Evolutionary conservation across 106 monocot species (phyloP).

Genomic region (Dioscorea alata): DNA sequence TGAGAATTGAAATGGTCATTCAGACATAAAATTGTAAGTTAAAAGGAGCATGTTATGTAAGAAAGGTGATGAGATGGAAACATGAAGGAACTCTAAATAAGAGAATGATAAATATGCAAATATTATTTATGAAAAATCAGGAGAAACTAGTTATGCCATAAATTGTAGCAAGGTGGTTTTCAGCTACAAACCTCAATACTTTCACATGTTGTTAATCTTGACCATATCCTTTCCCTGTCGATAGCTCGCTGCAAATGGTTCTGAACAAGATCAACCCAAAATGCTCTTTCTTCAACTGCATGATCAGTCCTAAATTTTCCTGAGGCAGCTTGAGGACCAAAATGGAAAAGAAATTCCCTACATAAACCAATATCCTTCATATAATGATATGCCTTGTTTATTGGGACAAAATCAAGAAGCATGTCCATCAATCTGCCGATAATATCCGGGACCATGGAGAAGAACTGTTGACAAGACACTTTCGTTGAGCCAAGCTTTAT

Average conservation of each 20-base stretch:
- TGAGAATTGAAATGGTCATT: too few species aligned
- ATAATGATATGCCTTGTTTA: conserved; percentile 63
- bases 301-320: conserved; percentile 39
- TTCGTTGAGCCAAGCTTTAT: conserved; percentile 80
- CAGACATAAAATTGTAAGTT: too few species aligned
- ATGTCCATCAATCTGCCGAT: conserved; percentile 87
- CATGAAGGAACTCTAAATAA: too few species aligned
- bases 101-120: too few species aligned
- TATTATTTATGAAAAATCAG: too few species aligned
- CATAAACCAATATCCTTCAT: conserved; percentile 76
- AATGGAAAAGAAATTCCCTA: conserved; percentile 89
- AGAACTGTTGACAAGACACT: conserved; percentile 78
- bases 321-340: conserved; percentile 81
- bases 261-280: conserved; percentile 91
- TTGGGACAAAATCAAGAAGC: conserved; percentile 84
- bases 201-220: conserved; percentile 95
- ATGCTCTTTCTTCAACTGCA: conserved; percentile 68
- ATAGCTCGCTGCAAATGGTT: conserved; percentile 69
- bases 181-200: conserved; percentile 80
- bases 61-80: too few species aligned
- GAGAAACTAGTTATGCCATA: too few species aligned
- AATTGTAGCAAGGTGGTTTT: not conserved
- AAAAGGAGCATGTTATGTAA: too few species aligned
- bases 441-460: conserved; percentile 68
- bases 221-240: conserved; percentile 97